These are phyloP conservation scores for Aspergillus sojae DNA, from an alignment of 2,329 filamentous ascomycete genomes.

Conservation along the genomic window DNA sequence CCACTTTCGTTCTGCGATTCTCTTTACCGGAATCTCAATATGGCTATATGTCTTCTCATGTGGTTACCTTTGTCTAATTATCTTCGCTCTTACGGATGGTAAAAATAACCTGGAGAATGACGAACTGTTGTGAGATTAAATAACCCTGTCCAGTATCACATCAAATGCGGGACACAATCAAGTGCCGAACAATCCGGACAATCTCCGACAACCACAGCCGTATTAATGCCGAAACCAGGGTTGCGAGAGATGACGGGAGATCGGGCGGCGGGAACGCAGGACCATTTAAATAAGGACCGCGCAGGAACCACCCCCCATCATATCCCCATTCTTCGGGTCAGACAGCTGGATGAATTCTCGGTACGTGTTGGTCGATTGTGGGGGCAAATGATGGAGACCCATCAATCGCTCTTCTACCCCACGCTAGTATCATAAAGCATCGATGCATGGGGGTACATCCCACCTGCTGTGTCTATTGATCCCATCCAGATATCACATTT, in stretches of 20 bases:
- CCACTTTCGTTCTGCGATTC: neutral
- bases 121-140: neutral
- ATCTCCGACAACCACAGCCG: slow-evolving; percentile 14
- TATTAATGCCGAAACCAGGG: neutral
- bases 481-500: neutral
- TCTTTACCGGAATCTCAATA: neutral
- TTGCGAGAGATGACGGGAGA: neutral
- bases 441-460: slow-evolving; percentile 7
- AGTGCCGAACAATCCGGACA: slow-evolving; percentile 18
- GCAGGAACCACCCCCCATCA: neutral
- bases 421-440: slow-evolving; percentile 10
- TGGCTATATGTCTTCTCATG: neutral
- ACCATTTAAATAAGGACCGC: slow-evolving; percentile 7
- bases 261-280: neutral
- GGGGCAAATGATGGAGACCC: neutral
- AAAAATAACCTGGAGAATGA: neutral
- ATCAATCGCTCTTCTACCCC: slow-evolving; percentile 5
- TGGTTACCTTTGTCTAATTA: neutral
- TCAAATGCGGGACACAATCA: neutral
- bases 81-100: neutral
- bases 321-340: slow-evolving; percentile 2
- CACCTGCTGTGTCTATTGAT: neutral
- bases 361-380: slow-evolving; percentile 3
- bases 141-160: neutral
- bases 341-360: neutral